Evolutionary conservation across 176 grass and related monocot genomes (phyloP), one percentile per base, ranked within the genome.

Genomic region (Urochloa ruziziensis): DNA sequence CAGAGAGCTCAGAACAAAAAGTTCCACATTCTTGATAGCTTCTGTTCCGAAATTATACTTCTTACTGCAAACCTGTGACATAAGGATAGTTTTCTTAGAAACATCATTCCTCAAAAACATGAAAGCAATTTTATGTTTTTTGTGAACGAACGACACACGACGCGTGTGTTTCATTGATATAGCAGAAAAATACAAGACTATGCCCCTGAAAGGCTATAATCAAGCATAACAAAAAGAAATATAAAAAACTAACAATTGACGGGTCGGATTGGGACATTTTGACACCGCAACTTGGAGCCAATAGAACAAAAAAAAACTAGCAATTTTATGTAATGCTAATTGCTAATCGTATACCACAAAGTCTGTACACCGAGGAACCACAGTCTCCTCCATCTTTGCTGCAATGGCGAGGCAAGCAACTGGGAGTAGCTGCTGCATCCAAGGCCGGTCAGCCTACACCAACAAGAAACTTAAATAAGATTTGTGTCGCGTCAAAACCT

Each of bases 311-410:
- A n/a, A n/a, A n/a, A n/a, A n/a, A n/a, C n/a, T n/a, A 68, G 13
- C 21, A 70, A 82, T 30, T 28, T 58, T 44, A 67, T 66, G 25
- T 17, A 49, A 63, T 18, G 34, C n/a, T 37, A 37, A 40, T 40
- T 40, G 39, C 10, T 57, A 27, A 10, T 52, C 49, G 49, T 27
- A 37, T 82, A 94, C 92, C 78, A 94, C 90, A 40, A 94, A 78
- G 12, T 98, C 89, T 52, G 73, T 36, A 30, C 40, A 83, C 24
- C 37, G 53, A 60, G 89, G 90, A 88, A 90, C 79, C 29, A 43
- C 15, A 4, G 79, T 90, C 77, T 95, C 95, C 67, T 95, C 92
- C 95, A 98, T 98, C 89, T 98, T 98, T 52, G 86, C 87, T 75
- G 95, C 92, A 67, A 98, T 80, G 69, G 89, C 93, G 52, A 98